These are phyloP conservation scores for Boletales sp. DNA, from an alignment of 768 basidiomycete species.

Conservation along the genomic window DNA sequence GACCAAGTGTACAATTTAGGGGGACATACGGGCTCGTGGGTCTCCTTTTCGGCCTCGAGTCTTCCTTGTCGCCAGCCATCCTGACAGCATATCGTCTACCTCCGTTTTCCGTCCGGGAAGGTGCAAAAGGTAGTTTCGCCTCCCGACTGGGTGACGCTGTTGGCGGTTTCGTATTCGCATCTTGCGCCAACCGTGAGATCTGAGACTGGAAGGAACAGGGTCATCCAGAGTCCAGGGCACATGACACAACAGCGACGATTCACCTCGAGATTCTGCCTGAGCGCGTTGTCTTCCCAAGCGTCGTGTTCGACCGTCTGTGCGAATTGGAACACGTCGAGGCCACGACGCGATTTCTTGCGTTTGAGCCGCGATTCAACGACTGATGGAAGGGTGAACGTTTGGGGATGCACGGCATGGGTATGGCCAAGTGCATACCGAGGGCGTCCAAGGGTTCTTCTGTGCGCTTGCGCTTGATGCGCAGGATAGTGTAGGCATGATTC, in stretches of 20 bases:
- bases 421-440: conserved; percentile 47
- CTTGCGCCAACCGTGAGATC: conserved; percentile 51
- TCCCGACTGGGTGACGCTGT: conserved; percentile 13
- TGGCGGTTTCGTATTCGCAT: conserved; percentile 22
- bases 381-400: conserved; percentile 24
- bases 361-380: conserved; percentile 61
- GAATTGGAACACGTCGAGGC: conserved; percentile 69
- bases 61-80: conserved; percentile 14
- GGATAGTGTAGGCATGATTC: conserved; percentile 57
- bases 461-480: conserved; percentile 80
- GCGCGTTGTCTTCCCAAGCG: conserved; percentile 60
- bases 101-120: conserved; percentile 34
- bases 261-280: conserved; percentile 63
- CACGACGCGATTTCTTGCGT: conserved; percentile 58
- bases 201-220: conserved; percentile 40
- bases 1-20: neutral
- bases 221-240: neutral
- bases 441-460: conserved; percentile 82
- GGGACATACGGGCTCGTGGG: conserved; percentile 43
- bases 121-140: conserved; percentile 3
- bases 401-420: conserved; percentile 10
- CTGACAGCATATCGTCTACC: conserved; percentile 50
- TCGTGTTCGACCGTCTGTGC: conserved; percentile 72
- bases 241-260: conserved; percentile 7
- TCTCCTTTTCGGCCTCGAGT: conserved; percentile 20